Base-by-base conservation (phyloP, 108 stramenopile species). In the Fragilariopsis cylindrus region DNA sequence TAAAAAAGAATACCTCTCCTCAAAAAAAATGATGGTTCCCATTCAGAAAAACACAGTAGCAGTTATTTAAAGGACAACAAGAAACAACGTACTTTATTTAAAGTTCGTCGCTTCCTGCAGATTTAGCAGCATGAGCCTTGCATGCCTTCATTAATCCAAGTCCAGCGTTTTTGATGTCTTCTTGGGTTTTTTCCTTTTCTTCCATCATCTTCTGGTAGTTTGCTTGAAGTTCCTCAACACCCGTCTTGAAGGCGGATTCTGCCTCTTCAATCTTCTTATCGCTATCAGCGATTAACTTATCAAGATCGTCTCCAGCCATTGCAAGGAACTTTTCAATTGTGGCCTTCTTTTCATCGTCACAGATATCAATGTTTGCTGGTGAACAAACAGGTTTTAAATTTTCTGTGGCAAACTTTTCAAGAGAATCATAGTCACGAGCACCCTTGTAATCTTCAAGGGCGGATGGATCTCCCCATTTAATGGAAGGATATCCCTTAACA, bases 91-190 rank as follows among this genome's bases (percentile, higher is more conserved):
- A 60, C 11, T 18, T 11, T 30, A 48, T 48, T 84, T 89, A 90
- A 65, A 93, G 77, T 72, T 93, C 89, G 70, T 89, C 88, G 48
- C 79, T 86, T 5, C 67, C 76, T 53, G 70, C 55, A 9, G 71
- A 66, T 75, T 65, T 69, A 45, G 46, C 48, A 76, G 80, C 68
- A 40, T 63, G 62, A 71, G 82, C 80, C 86, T 88, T 91, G 43
- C 92, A 92, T 53, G 91, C 72, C 89, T 96, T 96, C 92, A 93
- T 89, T 54, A 96, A 72, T 9, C 95, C 95, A 72, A 96, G 90
- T 57, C 91, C 92, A 47, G 89, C 79, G 48, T 76, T 79, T 89
- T 96, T 96, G 71, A 96, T 87, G 21, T 81, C 90, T 39, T 84
- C 92, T 55, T 89, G 74, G 52, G 76, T 81, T 58, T 78, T 86